Evolutionary conservation across 805 yeast species (phyloP).

Genomic region (Wickerhamomyces bovis): DNA sequence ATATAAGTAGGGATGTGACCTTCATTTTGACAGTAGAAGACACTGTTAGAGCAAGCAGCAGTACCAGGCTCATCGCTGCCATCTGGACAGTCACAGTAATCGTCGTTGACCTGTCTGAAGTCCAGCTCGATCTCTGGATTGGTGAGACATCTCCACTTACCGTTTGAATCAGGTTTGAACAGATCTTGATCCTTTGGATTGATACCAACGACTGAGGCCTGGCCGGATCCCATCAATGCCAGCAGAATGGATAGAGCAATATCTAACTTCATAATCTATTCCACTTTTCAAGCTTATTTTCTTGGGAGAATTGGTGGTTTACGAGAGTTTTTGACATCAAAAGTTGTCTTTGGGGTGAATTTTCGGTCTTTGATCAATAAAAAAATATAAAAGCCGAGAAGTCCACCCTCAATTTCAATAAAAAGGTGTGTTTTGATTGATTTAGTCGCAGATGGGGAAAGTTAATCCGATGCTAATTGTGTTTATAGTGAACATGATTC

Average conservation of each 20-base stretch:
- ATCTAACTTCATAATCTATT: not conserved
- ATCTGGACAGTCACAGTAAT: slow-evolving; percentile 94
- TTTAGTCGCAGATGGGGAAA: too few relatives aligned
- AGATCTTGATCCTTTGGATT: slow-evolving; percentile 27
- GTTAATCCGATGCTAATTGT: too few relatives aligned
- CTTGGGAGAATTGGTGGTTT: too few relatives aligned
- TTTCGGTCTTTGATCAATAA: too few relatives aligned
- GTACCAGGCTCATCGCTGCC: slow-evolving; percentile 98
- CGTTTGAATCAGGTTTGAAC: slow-evolving; percentile 47
- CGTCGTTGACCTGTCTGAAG: slow-evolving; percentile 69
- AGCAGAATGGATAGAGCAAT: not conserved
- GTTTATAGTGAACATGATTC: too few relatives aligned
- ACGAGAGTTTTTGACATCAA: too few relatives aligned
- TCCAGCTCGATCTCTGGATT: slow-evolving; percentile 61
- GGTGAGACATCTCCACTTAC: slow-evolving; percentile 63
- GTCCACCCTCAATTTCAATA: too few relatives aligned
- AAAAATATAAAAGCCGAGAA: too few relatives aligned
- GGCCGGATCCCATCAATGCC: not conserved
- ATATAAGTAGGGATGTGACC: slow-evolving; percentile 63
- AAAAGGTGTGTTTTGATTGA: too few relatives aligned
- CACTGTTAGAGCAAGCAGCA: slow-evolving; percentile 55
- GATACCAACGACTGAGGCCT: slow-evolving; percentile 13
- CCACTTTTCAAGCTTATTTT: too few relatives aligned
- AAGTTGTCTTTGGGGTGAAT: too few relatives aligned
- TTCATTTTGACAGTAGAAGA: slow-evolving; percentile 71